phyloP scores from a whole-genome alignment of 345 rosid genomes.

The Luvunga scandens region DNA sequence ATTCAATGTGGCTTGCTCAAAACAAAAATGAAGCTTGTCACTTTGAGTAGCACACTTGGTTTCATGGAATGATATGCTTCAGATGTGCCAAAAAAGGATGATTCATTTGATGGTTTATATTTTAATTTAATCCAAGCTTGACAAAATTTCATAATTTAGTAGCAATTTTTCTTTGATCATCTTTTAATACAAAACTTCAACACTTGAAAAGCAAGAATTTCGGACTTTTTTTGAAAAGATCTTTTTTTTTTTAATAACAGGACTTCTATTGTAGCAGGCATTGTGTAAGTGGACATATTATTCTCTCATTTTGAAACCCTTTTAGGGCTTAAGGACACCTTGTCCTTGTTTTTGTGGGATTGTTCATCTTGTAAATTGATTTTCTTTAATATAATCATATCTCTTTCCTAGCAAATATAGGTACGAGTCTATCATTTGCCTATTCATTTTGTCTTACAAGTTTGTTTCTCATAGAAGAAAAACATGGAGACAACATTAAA shows the following conservation, averaged over 20 bases:
- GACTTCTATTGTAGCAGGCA: background rate
- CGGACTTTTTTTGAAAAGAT: no score
- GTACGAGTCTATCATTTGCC: background rate
- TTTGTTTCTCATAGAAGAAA: background rate
- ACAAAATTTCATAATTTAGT: background rate
- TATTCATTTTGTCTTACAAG: background rate
- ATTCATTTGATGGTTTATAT: background rate
- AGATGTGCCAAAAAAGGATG: background rate
- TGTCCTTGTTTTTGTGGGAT: background rate
- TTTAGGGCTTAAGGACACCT: no score
- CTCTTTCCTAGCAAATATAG: background rate
- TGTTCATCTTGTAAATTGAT: background rate
- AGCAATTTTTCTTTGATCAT: background rate
- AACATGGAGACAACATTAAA: background rate
- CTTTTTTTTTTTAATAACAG: background rate
- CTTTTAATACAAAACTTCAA: background rate
- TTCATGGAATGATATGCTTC: background rate
- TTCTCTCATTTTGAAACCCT: background rate
- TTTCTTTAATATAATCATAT: background rate
- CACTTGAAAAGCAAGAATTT: background rate
- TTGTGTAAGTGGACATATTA: background rate
- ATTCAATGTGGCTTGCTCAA: background rate
- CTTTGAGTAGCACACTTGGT: background rate
- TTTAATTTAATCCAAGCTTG: background rate
- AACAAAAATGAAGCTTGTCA: no score